phyloP scores from a whole-genome alignment of 495 filamentous ascomycete species.

The Aspergillus ellipticus region DNA sequence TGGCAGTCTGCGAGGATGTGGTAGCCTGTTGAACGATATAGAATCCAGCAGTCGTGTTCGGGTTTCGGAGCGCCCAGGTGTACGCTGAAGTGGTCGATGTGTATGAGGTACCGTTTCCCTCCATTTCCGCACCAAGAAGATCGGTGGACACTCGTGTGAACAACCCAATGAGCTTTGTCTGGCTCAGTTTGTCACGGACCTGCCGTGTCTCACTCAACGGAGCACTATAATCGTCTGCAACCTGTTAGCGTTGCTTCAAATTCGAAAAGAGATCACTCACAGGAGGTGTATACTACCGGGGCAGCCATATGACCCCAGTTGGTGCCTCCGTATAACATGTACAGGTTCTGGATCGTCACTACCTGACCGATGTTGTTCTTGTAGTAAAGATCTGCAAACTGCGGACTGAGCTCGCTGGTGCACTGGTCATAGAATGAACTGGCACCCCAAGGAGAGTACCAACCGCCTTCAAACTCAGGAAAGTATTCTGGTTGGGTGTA shows the following conservation, averaged over 20 bases:
- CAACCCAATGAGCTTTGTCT: slow-evolving; percentile 53
- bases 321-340: slow-evolving; percentile 54
- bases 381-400: slow-evolving; percentile 47
- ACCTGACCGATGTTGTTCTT: slow-evolving; percentile 53
- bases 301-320: slow-evolving; percentile 52
- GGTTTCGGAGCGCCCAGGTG: slow-evolving; percentile 53
- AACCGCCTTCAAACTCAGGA: slow-evolving; percentile 54
- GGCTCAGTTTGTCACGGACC: slow-evolving; percentile 42
- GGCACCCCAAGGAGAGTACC: slow-evolving; percentile 52
- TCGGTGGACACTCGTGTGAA: slow-evolving; percentile 54
- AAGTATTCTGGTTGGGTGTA: slow-evolving; percentile 50
- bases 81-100: slow-evolving; percentile 39
- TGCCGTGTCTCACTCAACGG: slow-evolving; percentile 40
- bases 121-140: slow-evolving; percentile 50
- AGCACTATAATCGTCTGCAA: slow-evolving; percentile 61
- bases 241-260: slow-evolving; percentile 55
- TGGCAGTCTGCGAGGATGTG: slow-evolving; percentile 49
- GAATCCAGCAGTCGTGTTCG: slow-evolving; percentile 53
- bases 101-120: slow-evolving; percentile 56
- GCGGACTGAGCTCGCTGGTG: slow-evolving; percentile 36
- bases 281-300: slow-evolving; percentile 49
- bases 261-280: slow-evolving; percentile 53
- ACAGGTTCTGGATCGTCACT: slow-evolving; percentile 48
- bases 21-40: slow-evolving; percentile 58
- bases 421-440: slow-evolving; percentile 39